Evolutionary conservation across 1,139 yeast species (phyloP).

Genomic region (Nakaseomyces uthaithaninus): DNA sequence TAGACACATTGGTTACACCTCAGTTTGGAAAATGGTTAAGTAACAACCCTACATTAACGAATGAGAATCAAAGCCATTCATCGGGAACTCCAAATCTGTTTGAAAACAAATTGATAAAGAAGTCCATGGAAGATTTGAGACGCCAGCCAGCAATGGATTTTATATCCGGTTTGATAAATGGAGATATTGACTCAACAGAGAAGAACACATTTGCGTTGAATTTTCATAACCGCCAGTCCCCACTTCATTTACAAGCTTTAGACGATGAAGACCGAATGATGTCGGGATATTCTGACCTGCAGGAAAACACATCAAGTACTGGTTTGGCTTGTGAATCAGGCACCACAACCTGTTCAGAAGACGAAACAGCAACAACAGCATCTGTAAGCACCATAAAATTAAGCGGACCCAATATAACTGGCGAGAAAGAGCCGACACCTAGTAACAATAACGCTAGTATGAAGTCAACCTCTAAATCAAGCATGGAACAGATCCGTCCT

Average conservation of each 20-base stretch:
- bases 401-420: neutral
- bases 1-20: conserved; percentile 19
- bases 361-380: conserved; percentile 5
- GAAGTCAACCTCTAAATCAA: neutral
- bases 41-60: conserved; percentile 1
- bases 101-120: conserved; percentile 24
- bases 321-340: neutral
- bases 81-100: conserved; percentile 14
- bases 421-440: neutral
- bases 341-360: conserved; percentile 1
- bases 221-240: conserved; percentile 15
- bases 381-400: conserved; percentile 1
- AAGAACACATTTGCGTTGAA: conserved; percentile 21
- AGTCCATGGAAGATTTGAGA: conserved; percentile 27
- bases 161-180: conserved; percentile 17
- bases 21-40: conserved; percentile 14
- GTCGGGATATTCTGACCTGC: conserved; percentile 18
- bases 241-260: conserved; percentile 11
- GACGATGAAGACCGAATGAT: conserved; percentile 28
- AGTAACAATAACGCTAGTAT: neutral
- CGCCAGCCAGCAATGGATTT: conserved; percentile 18
- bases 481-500: neutral
- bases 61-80: neutral
- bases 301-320: neutral
- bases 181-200: conserved; percentile 11